Evolutionary conservation across 2,329 filamentous ascomycete genomes (phyloP).

Genomic region (Exophiala calicioides): DNA sequence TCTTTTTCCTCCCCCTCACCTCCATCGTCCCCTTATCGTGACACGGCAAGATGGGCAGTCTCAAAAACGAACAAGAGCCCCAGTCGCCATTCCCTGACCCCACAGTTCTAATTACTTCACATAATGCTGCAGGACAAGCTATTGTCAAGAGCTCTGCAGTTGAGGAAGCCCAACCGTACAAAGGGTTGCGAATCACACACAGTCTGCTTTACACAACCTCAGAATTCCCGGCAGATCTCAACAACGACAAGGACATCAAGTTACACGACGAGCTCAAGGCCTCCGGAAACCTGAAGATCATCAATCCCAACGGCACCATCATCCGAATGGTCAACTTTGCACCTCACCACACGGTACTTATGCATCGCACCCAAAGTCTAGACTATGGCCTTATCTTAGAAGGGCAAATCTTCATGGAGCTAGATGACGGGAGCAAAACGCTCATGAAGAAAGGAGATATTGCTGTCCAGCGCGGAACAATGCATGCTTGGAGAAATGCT

Average conservation of each 20-base stretch:
- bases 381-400: constrained; percentile 58
- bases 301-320: constrained; percentile 30
- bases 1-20: no score
- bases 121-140: background rate
- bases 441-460: constrained; percentile 54
- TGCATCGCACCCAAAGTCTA: constrained; percentile 56
- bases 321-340: constrained; percentile 39
- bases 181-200: background rate
- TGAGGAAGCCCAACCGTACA: background rate
- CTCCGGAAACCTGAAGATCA: constrained; percentile 35
- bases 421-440: constrained; percentile 52
- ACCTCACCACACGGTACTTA: constrained; percentile 43
- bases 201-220: constrained; percentile 34
- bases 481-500: constrained; percentile 41
- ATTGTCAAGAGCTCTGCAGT: background rate
- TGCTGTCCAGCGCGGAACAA: constrained; percentile 53
- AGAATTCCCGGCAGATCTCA: constrained; percentile 37
- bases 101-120: background rate
- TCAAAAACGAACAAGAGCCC: no score
- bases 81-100: background rate
- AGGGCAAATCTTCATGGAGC: constrained; percentile 52
- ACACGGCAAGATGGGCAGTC: no score
- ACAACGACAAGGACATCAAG: constrained; percentile 36
- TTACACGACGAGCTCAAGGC: constrained; percentile 33
- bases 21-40: no score